phyloP scores from a whole-genome alignment of 2,329 filamentous ascomycete genomes.

The Berkeleyomyces rouxiae region DNA sequence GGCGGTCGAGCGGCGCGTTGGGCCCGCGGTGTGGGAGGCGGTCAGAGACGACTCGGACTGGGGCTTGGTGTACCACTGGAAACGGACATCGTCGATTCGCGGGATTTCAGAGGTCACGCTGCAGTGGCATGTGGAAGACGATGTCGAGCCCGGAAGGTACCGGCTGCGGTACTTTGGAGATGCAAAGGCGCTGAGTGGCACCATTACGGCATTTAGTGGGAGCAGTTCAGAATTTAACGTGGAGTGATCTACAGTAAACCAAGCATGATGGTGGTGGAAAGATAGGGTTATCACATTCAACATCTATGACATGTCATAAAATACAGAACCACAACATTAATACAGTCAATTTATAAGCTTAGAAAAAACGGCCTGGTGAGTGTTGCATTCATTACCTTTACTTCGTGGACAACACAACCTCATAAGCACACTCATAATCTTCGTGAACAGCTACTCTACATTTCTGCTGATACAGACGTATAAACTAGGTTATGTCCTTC shows the following conservation, averaged over 20 bases:
- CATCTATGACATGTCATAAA: no score
- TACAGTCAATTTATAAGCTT: not conserved
- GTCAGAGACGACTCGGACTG: slow-evolving; percentile 66
- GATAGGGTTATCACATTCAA: not conserved
- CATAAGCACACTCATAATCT: not conserved
- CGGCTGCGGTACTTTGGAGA: slow-evolving; percentile 70
- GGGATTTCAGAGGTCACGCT: slow-evolving; percentile 66
- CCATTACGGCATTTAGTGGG: slow-evolving; percentile 52
- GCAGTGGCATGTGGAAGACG: slow-evolving; percentile 58
- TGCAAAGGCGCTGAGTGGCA: slow-evolving; percentile 46
- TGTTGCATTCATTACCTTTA: not conserved
- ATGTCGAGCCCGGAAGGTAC: slow-evolving; percentile 41
- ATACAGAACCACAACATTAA: no score
- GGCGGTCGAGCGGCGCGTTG: slow-evolving; percentile 48
- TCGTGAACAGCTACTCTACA: not conserved
- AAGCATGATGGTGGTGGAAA: not conserved
- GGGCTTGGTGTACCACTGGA: slow-evolving; percentile 69
- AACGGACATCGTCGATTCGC: slow-evolving; percentile 48
- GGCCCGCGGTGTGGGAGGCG: slow-evolving; percentile 36
- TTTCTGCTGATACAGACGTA: not conserved
- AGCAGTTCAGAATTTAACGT: slow-evolving; percentile 36
- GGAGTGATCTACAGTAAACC: not conserved
- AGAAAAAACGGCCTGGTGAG: not conserved
- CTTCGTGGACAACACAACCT: not conserved
- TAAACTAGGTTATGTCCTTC: not conserved